Conservation (phyloP, 176 grass and related monocot species). For the Miscanthus lutarioriparius region DNA sequence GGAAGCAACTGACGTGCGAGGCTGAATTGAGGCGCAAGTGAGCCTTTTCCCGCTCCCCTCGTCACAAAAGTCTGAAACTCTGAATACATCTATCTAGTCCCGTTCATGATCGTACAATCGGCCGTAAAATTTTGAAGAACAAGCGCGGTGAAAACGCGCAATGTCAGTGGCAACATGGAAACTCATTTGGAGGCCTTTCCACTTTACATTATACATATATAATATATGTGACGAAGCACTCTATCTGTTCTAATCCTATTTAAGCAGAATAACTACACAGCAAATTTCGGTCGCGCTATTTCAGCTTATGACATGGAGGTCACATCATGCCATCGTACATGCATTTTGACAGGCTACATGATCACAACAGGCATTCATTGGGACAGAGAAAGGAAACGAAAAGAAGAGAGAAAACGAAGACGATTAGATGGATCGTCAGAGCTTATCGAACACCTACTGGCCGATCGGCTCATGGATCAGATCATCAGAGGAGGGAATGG, state of each 20-base stretch:
- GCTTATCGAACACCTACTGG: slow-evolving; percentile 8
- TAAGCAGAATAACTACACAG: slow-evolving; percentile 3
- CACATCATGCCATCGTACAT: slow-evolving; percentile 35
- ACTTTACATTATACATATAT: neutral
- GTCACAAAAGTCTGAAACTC: too few species aligned
- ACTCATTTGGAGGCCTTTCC: neutral
- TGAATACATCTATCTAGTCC: neutral
- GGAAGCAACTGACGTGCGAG: slow-evolving; percentile 1
- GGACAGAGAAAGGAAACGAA: neutral
- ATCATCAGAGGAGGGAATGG: neutral
- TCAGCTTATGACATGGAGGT: slow-evolving; percentile 35
- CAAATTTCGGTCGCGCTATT: slow-evolving; percentile 14
- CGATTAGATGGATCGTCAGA: neutral
- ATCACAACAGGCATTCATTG: slow-evolving; percentile 24
- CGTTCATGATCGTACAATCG: neutral
- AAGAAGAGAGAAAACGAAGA: neutral
- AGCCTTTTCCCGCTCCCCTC: neutral
- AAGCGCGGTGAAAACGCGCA: neutral
- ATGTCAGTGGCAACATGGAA: neutral
- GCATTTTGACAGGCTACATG: slow-evolving; percentile 9
- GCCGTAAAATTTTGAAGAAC: neutral
- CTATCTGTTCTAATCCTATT: slow-evolving; percentile 8
- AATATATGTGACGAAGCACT: too few species aligned
- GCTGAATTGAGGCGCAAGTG: slow-evolving; percentile 4
- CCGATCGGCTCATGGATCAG: neutral